Evolutionary conservation across 306 rosid genomes (phyloP), one percentile per base, ranked within the genome.

Genomic region (Acacia confusa): DNA sequence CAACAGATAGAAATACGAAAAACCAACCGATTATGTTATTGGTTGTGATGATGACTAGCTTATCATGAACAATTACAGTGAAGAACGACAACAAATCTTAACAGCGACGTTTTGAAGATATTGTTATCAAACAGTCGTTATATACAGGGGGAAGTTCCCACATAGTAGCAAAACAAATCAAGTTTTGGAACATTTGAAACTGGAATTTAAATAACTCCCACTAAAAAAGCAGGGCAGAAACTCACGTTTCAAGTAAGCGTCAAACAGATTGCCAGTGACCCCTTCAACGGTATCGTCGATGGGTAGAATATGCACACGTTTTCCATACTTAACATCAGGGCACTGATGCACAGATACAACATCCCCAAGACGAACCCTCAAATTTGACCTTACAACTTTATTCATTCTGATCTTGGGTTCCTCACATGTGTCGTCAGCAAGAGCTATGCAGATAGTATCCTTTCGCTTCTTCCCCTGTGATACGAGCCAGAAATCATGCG

Each of bases 281-380:
- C 92, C 92, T 86, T 86, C 92, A 2, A 88, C 41, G 11, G 89
- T 86, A 78, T 82, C 91, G 77, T 88, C 91, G 17, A 88, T 43
- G 12, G 91, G 91, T 32, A 88, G 85, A 78, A 88, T 77, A 76
- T 84, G 86, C 7, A 88, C 86, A 8, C 86, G 84, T 17, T 78
- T 82, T 63, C 89, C 91, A 84, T 84, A 88, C 85, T 80, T 82
- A 6, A 84, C 88, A 74, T 88, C 92, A 0, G 85, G 50, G 64
- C 88, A 88, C 34, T 84, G 80, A 78, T 88, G 89, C 72, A 88
- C 87, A 64, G 92, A 86, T 48, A 88, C 88, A 61, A 86, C 90
- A 82, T 88, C 92, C 5, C 90, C 92, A 57, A 88, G 88, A 25
- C 88, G 85, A 78, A 88, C 92, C 87, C 90, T 86, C 85, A 88